These are phyloP conservation scores for Cucurbitaria berberidis DNA, from an alignment of 2,329 filamentous ascomycete genomes.

Conservation along the genomic window DNA sequence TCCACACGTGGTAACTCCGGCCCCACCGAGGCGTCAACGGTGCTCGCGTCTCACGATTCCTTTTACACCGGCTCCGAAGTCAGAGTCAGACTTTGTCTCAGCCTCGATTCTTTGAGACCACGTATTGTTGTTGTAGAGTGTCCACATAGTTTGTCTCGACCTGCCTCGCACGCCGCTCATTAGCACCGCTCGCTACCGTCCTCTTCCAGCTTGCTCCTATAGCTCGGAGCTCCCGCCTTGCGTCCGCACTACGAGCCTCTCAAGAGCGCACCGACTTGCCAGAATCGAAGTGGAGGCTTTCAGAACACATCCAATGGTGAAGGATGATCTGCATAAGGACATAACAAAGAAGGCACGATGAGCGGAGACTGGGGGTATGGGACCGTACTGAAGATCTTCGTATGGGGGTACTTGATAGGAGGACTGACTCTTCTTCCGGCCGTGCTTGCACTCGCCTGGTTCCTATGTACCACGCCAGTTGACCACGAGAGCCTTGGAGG, in stretches of 20 bases:
- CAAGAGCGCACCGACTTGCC: background rate
- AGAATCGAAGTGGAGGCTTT: background rate
- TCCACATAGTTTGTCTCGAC: background rate
- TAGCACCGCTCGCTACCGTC: conserved; percentile 17
- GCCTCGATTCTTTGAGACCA: background rate
- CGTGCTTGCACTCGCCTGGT: conserved; percentile 24
- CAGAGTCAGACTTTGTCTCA: background rate
- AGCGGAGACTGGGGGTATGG: conserved; percentile 34
- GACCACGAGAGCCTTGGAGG: conserved; percentile 11
- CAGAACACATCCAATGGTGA: background rate
- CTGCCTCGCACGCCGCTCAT: conserved; percentile 3
- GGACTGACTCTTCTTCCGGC: conserved; percentile 31
- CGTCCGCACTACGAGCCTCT: background rate
- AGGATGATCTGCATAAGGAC: conserved; percentile 21
- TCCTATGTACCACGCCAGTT: conserved; percentile 23
- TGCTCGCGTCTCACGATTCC: background rate
- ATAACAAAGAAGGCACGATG: conserved; percentile 31
- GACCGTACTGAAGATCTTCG: conserved; percentile 30
- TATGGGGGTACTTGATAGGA: conserved; percentile 35
- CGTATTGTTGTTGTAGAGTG: background rate
- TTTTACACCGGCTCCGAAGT: background rate
- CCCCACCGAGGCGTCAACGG: conserved; percentile 5
- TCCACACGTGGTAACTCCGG: conserved; percentile 25
- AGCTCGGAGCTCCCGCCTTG: conserved; percentile 2
- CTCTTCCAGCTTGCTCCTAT: conserved; percentile 2